Evolutionary conservation across 1,284 basidiomycete genomes (phyloP).

Genomic region (Cutaneotrichosporon curvatum): DNA sequence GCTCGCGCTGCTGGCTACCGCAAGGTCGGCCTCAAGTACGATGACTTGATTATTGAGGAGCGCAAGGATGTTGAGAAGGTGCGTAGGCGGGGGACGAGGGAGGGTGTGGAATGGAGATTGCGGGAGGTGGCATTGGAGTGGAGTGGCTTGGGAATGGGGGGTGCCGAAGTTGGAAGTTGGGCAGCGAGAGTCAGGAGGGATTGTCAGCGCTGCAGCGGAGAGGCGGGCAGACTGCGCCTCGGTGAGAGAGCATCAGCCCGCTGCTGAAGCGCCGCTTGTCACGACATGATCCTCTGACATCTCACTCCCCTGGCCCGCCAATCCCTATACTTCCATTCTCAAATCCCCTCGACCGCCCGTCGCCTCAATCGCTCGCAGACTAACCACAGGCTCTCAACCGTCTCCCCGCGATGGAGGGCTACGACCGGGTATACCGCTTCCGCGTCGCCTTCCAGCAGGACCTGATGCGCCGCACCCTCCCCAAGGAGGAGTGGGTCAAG

Average conservation of each 20-base stretch:
- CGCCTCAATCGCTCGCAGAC: not conserved
- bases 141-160: too few species aligned
- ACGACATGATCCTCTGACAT: too few species aligned
- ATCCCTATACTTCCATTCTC: not conserved
- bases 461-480: constrained; percentile 71
- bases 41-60: constrained; percentile 91
- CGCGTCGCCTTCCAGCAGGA: constrained; percentile 75
- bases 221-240: too few species aligned
- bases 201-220: too few species aligned
- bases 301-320: not conserved
- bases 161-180: too few species aligned
- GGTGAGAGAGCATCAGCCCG: too few species aligned
- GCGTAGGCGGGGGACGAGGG: constrained; percentile 12
- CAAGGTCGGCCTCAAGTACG: constrained; percentile 83
- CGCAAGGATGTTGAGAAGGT: constrained; percentile 78
- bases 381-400: constrained; percentile 66
- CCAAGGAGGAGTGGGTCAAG: constrained; percentile 78
- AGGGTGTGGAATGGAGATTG: not conserved
- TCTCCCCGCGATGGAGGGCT: constrained; percentile 68
- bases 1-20: constrained; percentile 76
- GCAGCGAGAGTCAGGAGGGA: too few species aligned
- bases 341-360: not conserved
- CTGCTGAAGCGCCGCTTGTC: too few species aligned
- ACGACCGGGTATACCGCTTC: constrained; percentile 88
- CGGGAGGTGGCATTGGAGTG: not conserved